Evolutionary conservation across 768 basidiomycete species (phyloP), one percentile per base, ranked within the genome.

Genomic region (Boletus sp.): DNA sequence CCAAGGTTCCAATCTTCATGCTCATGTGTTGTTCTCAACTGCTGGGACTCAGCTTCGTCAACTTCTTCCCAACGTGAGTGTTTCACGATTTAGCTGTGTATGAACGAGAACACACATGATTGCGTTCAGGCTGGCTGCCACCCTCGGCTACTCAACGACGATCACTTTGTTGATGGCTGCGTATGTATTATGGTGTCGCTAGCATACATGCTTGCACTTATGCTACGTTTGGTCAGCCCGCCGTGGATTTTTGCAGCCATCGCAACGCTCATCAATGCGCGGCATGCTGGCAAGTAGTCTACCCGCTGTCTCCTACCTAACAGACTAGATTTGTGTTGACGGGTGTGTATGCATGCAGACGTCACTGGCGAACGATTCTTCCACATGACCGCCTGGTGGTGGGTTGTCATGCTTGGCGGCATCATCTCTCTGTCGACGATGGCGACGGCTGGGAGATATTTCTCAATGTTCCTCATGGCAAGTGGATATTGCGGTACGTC

Each of bases 291-390:
- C 73, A 49, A 47, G 52, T 57, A 39, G 7, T n/a, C 47, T 17
- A 4, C 0, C 5, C 7, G 3, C 4, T 11, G 8, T 20, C 33
- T 33, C n/a, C 17, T 28, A 18, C 28, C 11, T 39, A 4, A 14
- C 17, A 41, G 15, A 11, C 3, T 5, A 5, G 11, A 8, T 40
- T 40, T 8, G 10, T 15, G 18, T 39, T 41, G 36, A 46, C 15
- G 0, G 32, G n/a, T 5, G 10, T 7, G 7, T 12, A 17, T 15
- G 30, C 41, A 18, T 1, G 18, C 33, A 80, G 86, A 86, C 58
- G 74, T 72, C 55, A 82, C 82, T 11, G 86, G 85, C 6, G 86
- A 87, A 64, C 79, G 85, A 17, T 87, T 80, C 71, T 84, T 85
- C 74, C 86, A 87, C 63, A 74, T 84, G 33, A 67, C 76, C 1